Conservation (phyloP, 257 asterid species). For the Solanum clarkiae region DNA sequence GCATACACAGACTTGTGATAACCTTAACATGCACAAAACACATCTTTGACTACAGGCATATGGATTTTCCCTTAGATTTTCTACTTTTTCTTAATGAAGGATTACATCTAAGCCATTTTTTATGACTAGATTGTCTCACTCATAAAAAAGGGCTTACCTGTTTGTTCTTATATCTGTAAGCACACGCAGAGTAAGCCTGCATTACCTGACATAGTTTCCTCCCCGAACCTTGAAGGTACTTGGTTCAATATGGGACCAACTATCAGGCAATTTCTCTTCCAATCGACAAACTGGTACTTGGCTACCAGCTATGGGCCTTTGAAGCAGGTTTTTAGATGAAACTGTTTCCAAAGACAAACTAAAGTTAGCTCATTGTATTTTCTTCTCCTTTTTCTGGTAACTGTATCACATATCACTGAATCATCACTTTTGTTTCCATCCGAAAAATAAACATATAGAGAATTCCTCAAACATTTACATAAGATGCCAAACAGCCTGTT, state of each 20-base stretch:
- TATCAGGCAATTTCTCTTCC: conserved; percentile 73
- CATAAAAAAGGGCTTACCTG: background rate
- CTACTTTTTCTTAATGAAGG: background rate
- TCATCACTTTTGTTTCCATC: background rate
- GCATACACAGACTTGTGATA: background rate
- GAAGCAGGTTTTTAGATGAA: conserved; percentile 58
- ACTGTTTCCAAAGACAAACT: conserved; percentile 27
- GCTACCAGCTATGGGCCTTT: conserved; percentile 77
- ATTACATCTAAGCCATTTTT: background rate
- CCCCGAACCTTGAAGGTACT: conserved; percentile 74
- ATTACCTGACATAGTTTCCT: conserved; percentile 60
- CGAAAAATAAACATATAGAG: background rate
- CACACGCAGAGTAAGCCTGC: background rate
- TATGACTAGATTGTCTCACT: background rate
- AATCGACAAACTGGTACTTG: conserved; percentile 77
- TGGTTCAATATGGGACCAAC: conserved; percentile 86
- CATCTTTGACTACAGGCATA: background rate
- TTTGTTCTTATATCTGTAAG: background rate
- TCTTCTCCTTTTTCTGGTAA: background rate
- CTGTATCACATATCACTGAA: background rate
- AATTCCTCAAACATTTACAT: background rate
- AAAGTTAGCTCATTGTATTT: background rate
- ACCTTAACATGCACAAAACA: background rate
- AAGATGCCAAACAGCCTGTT: background rate
- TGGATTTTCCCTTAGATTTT: background rate